These are phyloP conservation scores for Astragalus glycyphyllos DNA, from an alignment of 306 rosid genomes.

Conservation along the genomic window DNA sequence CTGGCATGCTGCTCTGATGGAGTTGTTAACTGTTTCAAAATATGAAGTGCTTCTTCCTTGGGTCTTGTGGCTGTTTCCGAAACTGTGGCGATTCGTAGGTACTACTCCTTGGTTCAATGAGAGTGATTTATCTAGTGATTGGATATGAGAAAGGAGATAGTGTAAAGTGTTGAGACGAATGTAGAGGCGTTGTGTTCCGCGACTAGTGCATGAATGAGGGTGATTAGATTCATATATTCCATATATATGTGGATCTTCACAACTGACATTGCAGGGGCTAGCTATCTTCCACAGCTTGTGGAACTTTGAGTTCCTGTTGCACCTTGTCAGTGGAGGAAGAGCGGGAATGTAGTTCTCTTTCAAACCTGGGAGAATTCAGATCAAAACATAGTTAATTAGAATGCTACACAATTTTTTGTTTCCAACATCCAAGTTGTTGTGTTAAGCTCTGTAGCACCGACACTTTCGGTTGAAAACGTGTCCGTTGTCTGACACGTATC, in stretches of 20 bases:
- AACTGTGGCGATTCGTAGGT: conserved; percentile 48
- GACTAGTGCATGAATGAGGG: conserved; percentile 78
- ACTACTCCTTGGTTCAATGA: conserved; percentile 53
- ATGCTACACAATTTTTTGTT: neutral
- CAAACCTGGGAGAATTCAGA: conserved; percentile 58
- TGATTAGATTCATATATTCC: conserved; percentile 57
- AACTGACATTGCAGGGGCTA: conserved; percentile 64
- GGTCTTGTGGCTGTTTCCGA: conserved; percentile 14
- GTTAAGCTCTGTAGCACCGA: too few relatives aligned
- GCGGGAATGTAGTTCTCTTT: conserved; percentile 79
- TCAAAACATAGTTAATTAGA: conserved; percentile 21
- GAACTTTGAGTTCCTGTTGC: conserved; percentile 76
- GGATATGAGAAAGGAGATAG: conserved; percentile 61
- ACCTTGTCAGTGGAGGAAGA: conserved; percentile 88
- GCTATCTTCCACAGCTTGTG: conserved; percentile 79
- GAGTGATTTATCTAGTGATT: conserved; percentile 69
- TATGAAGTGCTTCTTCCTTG: conserved; percentile 49
- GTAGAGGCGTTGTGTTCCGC: conserved; percentile 95
- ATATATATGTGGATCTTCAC: conserved; percentile 59
- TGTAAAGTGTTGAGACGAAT: conserved; percentile 91
- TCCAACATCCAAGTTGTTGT: neutral
- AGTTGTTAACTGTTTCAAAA: conserved; percentile 59
- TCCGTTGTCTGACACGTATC: too few relatives aligned
- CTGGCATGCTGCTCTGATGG: conserved; percentile 64
- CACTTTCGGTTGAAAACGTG: too few relatives aligned